A percentile compares a stretch with the other conserved stretches of the same genome.
Evolutionary conservation across 345 rosid species (phyloP).

Genomic region (Dipteronia sinensis): DNA sequence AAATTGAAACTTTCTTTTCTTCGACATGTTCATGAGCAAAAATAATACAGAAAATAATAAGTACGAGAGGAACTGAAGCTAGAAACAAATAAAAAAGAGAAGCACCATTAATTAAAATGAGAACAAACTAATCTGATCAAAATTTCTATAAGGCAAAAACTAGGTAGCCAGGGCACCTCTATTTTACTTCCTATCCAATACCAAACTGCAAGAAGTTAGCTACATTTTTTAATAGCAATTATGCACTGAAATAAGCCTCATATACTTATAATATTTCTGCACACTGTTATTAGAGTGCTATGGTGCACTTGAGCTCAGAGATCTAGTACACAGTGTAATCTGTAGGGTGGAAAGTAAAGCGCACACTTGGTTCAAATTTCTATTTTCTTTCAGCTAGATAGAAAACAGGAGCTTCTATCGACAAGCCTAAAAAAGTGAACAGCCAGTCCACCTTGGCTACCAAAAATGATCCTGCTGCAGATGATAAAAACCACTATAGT

Average conservation of each 20-base stretch:
- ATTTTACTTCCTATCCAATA: not conserved
- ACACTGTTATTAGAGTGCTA: no score
- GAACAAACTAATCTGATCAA: not conserved
- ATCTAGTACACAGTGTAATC: no score
- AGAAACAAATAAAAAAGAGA: not conserved
- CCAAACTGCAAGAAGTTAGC: not conserved
- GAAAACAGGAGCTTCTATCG: not conserved
- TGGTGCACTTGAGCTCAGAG: no score
- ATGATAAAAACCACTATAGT: not conserved
- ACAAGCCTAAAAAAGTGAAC: not conserved
- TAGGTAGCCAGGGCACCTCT: not conserved
- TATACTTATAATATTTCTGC: not conserved
- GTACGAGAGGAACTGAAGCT: not conserved
- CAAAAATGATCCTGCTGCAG: not conserved
- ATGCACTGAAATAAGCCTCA: constrained; percentile 2
- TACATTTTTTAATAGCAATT: not conserved
- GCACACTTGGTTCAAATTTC: no score
- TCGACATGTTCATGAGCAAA: not conserved
- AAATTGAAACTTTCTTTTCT: not conserved
- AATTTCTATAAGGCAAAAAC: not conserved
- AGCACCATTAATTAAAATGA: not conserved
- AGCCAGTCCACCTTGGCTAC: not conserved
- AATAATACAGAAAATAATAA: not conserved
- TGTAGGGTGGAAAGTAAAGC: no score
- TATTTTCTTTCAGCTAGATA: not conserved